These are phyloP conservation scores for Penicillium sp. DNA, from an alignment of 2,329 filamentous ascomycete genomes.

Conservation along the genomic window DNA sequence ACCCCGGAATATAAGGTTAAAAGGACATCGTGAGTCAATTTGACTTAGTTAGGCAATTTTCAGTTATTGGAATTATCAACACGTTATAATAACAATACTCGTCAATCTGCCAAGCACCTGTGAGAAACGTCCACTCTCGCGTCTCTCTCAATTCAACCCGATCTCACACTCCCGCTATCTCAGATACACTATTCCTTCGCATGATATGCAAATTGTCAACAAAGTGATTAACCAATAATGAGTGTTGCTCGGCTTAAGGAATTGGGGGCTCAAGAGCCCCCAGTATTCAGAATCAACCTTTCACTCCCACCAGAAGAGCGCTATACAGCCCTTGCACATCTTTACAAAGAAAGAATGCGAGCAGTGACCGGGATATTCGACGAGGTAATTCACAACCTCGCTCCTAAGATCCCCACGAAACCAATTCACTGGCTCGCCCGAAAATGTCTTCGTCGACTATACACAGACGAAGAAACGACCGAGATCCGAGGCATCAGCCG, in stretches of 20 bases:
- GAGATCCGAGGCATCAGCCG: constrained; percentile 60
- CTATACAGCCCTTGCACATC: constrained; percentile 50
- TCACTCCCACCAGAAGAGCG: constrained; percentile 53
- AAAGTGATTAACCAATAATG: not conserved
- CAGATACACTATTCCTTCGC: not conserved
- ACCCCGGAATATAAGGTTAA: not conserved
- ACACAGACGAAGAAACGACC: constrained; percentile 57
- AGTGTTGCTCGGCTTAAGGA: not conserved
- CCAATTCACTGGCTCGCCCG: constrained; percentile 43
- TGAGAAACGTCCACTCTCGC: not conserved
- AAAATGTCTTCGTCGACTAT: constrained; percentile 52
- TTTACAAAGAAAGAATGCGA: constrained; percentile 47
- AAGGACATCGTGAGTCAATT: too few relatives aligned
- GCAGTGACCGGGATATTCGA: constrained; percentile 53
- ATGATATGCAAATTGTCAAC: not conserved
- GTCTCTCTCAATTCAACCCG: not conserved
- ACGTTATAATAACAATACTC: not conserved
- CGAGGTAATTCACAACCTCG: constrained; percentile 44
- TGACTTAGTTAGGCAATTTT: too few relatives aligned
- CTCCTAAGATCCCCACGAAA: constrained; percentile 26
- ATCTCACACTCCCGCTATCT: not conserved
- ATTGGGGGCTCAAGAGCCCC: constrained; percentile 23
- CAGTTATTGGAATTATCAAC: too few relatives aligned
- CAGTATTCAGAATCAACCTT: constrained; percentile 54
- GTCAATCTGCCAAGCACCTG: not conserved